Base-by-base conservation (phyloP, 345 rosid genomes). In the Boechera stricta region DNA sequence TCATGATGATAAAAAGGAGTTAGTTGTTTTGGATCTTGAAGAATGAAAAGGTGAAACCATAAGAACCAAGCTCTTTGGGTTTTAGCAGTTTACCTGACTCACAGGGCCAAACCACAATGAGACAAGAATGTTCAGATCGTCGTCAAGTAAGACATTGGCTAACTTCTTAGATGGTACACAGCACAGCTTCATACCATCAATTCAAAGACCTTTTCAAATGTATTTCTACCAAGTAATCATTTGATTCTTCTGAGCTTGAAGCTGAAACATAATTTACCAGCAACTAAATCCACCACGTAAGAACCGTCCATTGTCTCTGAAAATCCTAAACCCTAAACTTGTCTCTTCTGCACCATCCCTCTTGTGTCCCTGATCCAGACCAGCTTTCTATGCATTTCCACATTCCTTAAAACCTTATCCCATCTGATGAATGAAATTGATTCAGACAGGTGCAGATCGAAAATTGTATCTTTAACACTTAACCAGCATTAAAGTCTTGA, bases 11-110 rank as follows among this genome's bases (percentile, higher is more conserved):
- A 21, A 21, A 21, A 21, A 21, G 24, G 58, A 28, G 35, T 54
- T 54, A 5, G 33, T 54, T 12, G 1, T 32, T 8, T 35, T 58
- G 64, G 26, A 58, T 33, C 44, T 9, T 58, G 64, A 58, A 33
- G 64, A 31, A 38, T 56, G 39, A 31, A 56, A 13, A 5, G 21
- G 39, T 56, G 38, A 56, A 56, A 56, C 39, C 38, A 31, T 15
- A 56, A 56, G 61, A 55, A 55, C 28, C 58, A 54, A 54, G 35
- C 16, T 55, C 36, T 29, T 12, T 55, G 60, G 8, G 36, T 26
- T 28, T 12, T 29, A 29, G 36, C 7, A 12, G 6, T 12, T 6
- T 7, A 56, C 61, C 61, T 56, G 21, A 56, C 33, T 13, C 21
- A 29, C 61, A 31, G 7, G 52, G 3, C 24, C 9, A 56, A 56